Conservation (phyloP, 2,329 filamentous ascomycete species). For the Fusarium chuoi region DNA sequence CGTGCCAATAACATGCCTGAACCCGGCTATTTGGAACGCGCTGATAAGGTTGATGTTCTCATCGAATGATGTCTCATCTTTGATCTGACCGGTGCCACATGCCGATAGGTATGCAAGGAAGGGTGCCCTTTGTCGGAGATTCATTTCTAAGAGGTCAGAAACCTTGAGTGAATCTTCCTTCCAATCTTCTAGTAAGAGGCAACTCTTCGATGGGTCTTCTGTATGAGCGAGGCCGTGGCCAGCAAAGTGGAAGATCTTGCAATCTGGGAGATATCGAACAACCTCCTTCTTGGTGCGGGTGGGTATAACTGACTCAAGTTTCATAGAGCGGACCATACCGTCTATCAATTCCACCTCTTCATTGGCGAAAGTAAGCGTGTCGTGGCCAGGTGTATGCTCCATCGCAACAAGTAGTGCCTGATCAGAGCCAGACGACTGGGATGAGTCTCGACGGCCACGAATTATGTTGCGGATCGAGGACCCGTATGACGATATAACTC, state of each 20-base stretch:
- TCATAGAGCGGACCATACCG: background rate
- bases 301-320: background rate
- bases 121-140: background rate
- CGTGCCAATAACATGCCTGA: background rate
- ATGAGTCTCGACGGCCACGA: background rate
- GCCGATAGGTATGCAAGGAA: conserved; percentile 9
- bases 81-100: background rate
- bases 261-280: background rate
- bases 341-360: background rate
- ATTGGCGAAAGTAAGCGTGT: background rate
- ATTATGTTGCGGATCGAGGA: background rate
- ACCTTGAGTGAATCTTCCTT: background rate
- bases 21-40: background rate
- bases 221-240: background rate
- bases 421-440: background rate
- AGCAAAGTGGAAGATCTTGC: conserved; percentile 6
- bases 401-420: background rate
- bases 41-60: background rate
- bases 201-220: background rate
- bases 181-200: background rate
- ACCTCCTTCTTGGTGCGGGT: background rate
- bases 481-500: fast-evolving
- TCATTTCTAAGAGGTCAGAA: background rate
- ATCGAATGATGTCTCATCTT: background rate
- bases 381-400: background rate